These are phyloP conservation scores for Lunularia cruciata DNA, from an alignment of 225 moss, liverwort and hornwort species.

Conservation along the genomic window DNA sequence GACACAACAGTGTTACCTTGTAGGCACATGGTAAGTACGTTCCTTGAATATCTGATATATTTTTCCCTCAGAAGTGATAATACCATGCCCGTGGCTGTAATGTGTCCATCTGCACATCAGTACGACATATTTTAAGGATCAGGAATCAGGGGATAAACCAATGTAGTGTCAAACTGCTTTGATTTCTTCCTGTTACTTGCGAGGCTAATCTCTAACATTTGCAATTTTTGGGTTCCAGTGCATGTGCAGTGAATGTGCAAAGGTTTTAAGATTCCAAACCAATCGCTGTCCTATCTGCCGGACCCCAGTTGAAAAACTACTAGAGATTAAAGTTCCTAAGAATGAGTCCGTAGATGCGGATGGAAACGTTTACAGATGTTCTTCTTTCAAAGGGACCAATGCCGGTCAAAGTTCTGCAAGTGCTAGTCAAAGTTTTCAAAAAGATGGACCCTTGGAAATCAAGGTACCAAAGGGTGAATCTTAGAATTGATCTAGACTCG, in stretches of 20 bases:
- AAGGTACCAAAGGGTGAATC: constrained; percentile 20
- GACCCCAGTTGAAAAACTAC: constrained; percentile 74
- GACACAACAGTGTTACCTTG: constrained; percentile 95
- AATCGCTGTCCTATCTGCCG: constrained; percentile 98
- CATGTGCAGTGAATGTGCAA: constrained; percentile 98
- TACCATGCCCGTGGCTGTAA: too few species aligned
- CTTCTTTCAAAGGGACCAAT: constrained; percentile 20
- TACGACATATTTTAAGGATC: background rate
- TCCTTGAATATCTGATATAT: background rate
- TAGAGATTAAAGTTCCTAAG: constrained; percentile 76
- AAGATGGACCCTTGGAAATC: constrained; percentile 23
- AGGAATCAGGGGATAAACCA: too few species aligned
- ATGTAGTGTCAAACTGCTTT: background rate
- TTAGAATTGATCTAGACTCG: background rate
- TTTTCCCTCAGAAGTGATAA: too few species aligned
- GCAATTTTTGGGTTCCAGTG: constrained; percentile 53
- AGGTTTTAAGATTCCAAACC: constrained; percentile 79
- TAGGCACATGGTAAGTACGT: constrained; percentile 81
- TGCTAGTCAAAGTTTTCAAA: constrained; percentile 20
- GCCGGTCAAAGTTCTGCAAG: constrained; percentile 33
- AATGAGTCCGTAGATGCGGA: constrained; percentile 21
- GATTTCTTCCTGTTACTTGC: background rate
- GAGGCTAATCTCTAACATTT: too few species aligned
- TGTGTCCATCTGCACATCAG: background rate
- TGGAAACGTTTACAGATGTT: background rate